These are phyloP conservation scores for Populus hybrid DNA, from an alignment of 441 rosid genomes.

Conservation along the genomic window DNA sequence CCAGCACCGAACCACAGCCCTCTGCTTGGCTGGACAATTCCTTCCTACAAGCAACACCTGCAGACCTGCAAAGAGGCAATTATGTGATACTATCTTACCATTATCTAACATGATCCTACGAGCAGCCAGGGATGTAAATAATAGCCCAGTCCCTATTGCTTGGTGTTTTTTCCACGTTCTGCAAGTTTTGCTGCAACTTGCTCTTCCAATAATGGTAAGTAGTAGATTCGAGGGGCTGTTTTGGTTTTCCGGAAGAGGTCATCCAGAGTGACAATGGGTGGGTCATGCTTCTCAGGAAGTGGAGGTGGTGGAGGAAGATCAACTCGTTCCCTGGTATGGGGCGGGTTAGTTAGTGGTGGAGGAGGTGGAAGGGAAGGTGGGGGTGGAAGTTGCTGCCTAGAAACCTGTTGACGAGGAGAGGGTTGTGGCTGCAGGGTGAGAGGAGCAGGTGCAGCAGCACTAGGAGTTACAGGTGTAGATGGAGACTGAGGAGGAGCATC, in stretches of 20 bases:
- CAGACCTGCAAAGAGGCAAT: conserved; percentile 46
- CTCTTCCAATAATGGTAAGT: conserved; percentile 85
- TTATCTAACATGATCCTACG: conserved; percentile 27
- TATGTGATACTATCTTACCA: conserved; percentile 35
- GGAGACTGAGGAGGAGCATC: conserved; percentile 61
- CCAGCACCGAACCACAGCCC: conserved; percentile 23
- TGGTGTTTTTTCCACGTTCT: conserved; percentile 32
- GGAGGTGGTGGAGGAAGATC: conserved; percentile 68
- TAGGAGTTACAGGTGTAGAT: conserved; percentile 29
- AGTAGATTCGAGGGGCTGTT: conserved; percentile 90
- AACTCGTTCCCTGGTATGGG: conserved; percentile 48
- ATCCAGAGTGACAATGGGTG: conserved; percentile 85
- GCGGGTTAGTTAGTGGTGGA: conserved; percentile 48
- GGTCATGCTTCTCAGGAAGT: conserved; percentile 56
- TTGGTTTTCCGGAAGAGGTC: conserved; percentile 92
- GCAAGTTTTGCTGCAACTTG: conserved; percentile 74
- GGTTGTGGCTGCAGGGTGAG: conserved; percentile 48
- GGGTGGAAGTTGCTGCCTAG: conserved; percentile 60
- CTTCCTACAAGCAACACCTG: conserved; percentile 38
- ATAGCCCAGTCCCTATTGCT: conserved; percentile 46
- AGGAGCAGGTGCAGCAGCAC: conserved; percentile 25
- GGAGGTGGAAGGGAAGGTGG: conserved; percentile 63
- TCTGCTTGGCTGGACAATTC: conserved; percentile 25
- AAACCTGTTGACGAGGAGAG: conserved; percentile 44
- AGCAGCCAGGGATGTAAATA: conserved; percentile 22